Base-by-base conservation (phyloP, 768 basidiomycete genomes). In the Grammothele lineata region DNA sequence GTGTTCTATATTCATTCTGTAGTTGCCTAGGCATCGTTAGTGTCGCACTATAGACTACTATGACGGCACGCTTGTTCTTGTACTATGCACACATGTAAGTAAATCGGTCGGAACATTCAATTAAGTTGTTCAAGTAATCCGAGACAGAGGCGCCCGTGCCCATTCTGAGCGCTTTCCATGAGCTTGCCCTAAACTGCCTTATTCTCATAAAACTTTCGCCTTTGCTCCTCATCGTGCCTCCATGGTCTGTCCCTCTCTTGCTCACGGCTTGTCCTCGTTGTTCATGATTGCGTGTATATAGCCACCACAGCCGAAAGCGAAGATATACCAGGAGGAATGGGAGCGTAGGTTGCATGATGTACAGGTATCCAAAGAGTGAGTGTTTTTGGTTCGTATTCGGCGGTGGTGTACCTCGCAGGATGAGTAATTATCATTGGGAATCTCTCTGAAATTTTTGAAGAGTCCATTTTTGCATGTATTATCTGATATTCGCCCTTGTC, bases 371-470 rank as follows among this genome's bases (percentile, higher is more conserved):
- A 95, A 95, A 75, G 70, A 82, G 94, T 97, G 79, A 85, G 92
- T 85, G 12, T 39, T 40, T 21, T 14, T 47, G 53, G 57, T 48
- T 46, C 43, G 56, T 49, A 9, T 25, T 40, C 26, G 40, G 44
- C 18, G 40, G 40, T 45, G 25, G 42, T 32, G 43, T 65, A 66
- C 63, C 65, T 67, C 63, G 59, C 64, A 70, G 64, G 85, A 87
- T 87, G 85, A 87, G 66, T 71, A 69, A 77, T 38, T 40, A 66
- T 72, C 62, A 66, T 85, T 97, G 94, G 95, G 95, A 99, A 98
- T 98, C 95, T 98, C 95, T 93, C 95, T 85, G 92, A 91, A 67
- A 60, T 66, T 63, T 24, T 72, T 82, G 86, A 85, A 73, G 83
- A 87, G 75, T 53, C 56, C 57, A 60, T 72, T 80, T 70, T 43